A percentile compares a stretch with the other conserved stretches of the same genome.
Evolutionary conservation across 139 green algal species (phyloP).

Genomic region (Closterium sp.): DNA sequence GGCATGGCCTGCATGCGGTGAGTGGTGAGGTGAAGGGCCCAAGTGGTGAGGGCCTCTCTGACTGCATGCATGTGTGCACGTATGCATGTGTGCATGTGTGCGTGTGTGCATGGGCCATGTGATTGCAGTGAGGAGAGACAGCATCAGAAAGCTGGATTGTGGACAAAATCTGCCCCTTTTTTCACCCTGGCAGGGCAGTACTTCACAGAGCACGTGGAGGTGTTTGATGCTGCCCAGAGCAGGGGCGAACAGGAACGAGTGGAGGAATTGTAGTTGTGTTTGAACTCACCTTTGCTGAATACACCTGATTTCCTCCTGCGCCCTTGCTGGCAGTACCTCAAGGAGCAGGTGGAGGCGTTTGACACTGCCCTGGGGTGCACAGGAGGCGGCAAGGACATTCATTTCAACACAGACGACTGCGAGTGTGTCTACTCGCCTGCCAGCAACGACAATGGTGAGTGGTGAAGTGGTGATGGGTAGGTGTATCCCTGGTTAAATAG

Average conservation of each 20-base stretch:
- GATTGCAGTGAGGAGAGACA: no score
- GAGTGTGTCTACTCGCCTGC: not conserved
- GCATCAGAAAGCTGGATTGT: no score
- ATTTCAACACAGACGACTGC: conserved; percentile 28
- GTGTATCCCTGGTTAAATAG: no score
- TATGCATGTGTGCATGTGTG: not conserved
- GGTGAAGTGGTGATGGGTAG: no score
- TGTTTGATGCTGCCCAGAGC: conserved; percentile 14
- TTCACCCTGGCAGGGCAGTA: conserved; percentile 24
- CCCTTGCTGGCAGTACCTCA: conserved; percentile 11
- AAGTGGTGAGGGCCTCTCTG: not conserved
- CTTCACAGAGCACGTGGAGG: conserved; percentile 20
- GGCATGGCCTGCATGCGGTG: conserved; percentile 23
- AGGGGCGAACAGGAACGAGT: not conserved
- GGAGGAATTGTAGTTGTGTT: conserved; percentile 4
- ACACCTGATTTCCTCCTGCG: no score
- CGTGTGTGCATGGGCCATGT: no score
- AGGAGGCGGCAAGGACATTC: not conserved
- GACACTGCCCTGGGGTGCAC: not conserved
- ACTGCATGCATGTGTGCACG: not conserved
- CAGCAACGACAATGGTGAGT: conserved; percentile 24
- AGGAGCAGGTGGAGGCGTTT: conserved; percentile 23
- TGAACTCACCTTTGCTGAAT: no score
- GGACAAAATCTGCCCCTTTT: no score
- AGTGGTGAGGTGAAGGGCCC: not conserved